These are phyloP conservation scores for Dendryphion nanum DNA, from an alignment of 2,329 filamentous ascomycete genomes.

Conservation along the genomic window DNA sequence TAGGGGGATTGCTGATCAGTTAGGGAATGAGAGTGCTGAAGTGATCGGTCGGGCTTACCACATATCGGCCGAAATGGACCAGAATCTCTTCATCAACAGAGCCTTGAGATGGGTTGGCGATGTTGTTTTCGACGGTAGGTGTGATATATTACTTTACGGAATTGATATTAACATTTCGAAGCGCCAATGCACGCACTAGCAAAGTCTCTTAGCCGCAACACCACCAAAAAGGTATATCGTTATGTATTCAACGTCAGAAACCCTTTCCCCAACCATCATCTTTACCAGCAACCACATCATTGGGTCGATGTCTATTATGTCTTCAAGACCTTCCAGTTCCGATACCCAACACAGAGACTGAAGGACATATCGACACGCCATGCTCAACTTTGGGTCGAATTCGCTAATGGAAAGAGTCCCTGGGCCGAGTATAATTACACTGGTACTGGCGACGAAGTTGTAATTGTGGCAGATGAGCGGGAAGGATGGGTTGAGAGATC, in stretches of 20 bases:
- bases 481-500: constrained; percentile 21
- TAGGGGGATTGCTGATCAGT: constrained; percentile 14
- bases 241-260: constrained; percentile 29
- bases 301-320: constrained; percentile 30
- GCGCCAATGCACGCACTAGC: constrained; percentile 16
- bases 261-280: constrained; percentile 17
- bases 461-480: constrained; percentile 22
- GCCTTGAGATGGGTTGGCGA: constrained; percentile 43
- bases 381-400: constrained; percentile 19
- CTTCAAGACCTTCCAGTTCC: constrained; percentile 22
- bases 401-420: constrained; percentile 18
- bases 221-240: constrained; percentile 18
- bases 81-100: constrained; percentile 39
- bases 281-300: constrained; percentile 24
- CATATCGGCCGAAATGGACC: constrained; percentile 28
- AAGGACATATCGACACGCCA: constrained; percentile 19
- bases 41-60: constrained; percentile 37
- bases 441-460: constrained; percentile 7
- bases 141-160: not conserved
- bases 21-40: constrained; percentile 9
- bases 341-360: constrained; percentile 12
- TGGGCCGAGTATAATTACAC: constrained; percentile 18
- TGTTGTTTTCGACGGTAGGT: constrained; percentile 43
- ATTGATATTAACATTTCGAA: constrained; percentile 1
- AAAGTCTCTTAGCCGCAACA: constrained; percentile 7